Evolutionary conservation across 441 rosid species (phyloP).

Genomic region (Mallotus repandus): DNA sequence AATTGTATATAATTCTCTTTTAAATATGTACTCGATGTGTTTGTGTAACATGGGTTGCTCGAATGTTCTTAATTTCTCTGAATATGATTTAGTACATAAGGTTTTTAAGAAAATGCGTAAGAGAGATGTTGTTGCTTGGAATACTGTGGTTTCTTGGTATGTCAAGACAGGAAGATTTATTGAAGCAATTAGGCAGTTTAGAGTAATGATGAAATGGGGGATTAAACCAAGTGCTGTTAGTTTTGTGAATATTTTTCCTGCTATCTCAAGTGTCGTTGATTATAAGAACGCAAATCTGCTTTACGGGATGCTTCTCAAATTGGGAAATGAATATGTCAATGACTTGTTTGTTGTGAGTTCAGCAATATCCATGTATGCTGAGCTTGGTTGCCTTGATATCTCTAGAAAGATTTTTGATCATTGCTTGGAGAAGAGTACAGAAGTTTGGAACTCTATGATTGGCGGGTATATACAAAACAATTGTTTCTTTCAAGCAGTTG

Average conservation of each 20-base stretch:
- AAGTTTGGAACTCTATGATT: constrained; percentile 86
- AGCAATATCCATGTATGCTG: constrained; percentile 59
- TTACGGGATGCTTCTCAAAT: constrained; percentile 62
- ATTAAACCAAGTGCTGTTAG: constrained; percentile 66
- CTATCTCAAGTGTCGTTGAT: constrained; percentile 46
- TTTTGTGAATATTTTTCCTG: constrained; percentile 78
- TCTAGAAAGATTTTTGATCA: constrained; percentile 61
- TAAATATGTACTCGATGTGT: constrained; percentile 76
- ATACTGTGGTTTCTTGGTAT: constrained; percentile 75
- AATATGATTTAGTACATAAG: constrained; percentile 52
- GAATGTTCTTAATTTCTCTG: constrained; percentile 27
- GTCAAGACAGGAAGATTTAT: constrained; percentile 56
- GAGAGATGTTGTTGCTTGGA: constrained; percentile 80
- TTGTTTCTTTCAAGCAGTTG: constrained; percentile 43
- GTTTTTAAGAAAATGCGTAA: constrained; percentile 63
- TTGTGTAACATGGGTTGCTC: constrained; percentile 37
- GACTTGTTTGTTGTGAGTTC: constrained; percentile 78
- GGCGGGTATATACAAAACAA: constrained; percentile 60
- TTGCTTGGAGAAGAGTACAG: constrained; percentile 57
- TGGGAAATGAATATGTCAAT: constrained; percentile 53
- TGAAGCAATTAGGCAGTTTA: constrained; percentile 56
- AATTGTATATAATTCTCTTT: constrained; percentile 68
- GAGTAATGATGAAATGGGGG: constrained; percentile 64
- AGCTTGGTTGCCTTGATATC: constrained; percentile 56
- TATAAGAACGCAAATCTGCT: constrained; percentile 46